Evolutionary conservation across 2,329 filamentous ascomycete species (phyloP).

Genomic region (Clonostachys solani): DNA sequence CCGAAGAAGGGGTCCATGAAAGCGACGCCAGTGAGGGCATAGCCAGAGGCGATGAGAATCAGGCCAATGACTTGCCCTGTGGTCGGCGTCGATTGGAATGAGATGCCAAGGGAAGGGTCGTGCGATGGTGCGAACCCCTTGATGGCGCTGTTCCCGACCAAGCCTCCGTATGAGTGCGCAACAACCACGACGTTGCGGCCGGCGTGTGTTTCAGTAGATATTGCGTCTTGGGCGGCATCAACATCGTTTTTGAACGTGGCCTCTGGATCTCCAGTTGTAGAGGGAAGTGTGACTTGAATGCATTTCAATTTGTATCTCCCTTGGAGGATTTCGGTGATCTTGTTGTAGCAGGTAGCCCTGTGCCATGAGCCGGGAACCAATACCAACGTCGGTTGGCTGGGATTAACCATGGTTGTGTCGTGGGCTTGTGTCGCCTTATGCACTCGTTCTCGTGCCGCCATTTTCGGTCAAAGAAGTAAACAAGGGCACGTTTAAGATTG

Average conservation of each 20-base stretch:
- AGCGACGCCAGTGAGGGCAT: slow-evolving; percentile 23
- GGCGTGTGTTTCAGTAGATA: slow-evolving; percentile 23
- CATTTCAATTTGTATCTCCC: slow-evolving; percentile 20
- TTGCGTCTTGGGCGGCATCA: slow-evolving; percentile 26
- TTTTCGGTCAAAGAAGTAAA: no score
- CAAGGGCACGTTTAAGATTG: no score
- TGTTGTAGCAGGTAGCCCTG: slow-evolving; percentile 25
- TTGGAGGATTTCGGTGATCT: slow-evolving; percentile 24
- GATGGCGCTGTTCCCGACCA: slow-evolving; percentile 39
- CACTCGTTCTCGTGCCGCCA: no score
- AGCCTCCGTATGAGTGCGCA: slow-evolving; percentile 43
- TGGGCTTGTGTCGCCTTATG: no score
- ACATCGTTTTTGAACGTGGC: slow-evolving; percentile 36
- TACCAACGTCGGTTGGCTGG: slow-evolving; percentile 24
- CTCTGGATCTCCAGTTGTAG: slow-evolving; percentile 21
- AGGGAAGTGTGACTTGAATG: slow-evolving; percentile 29
- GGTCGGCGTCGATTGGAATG: not conserved
- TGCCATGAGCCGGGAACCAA: slow-evolving; percentile 47
- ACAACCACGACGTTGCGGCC: slow-evolving; percentile 39
- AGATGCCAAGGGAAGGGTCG: not conserved
- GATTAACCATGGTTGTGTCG: no score
- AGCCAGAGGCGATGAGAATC: slow-evolving; percentile 39
- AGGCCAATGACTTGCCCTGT: slow-evolving; percentile 35
- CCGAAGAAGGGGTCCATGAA: slow-evolving; percentile 37
- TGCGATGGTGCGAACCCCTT: slow-evolving; percentile 28